Conservation (phyloP, 2,329 filamentous ascomycete species). For the Xylaria hypoxylon region DNA sequence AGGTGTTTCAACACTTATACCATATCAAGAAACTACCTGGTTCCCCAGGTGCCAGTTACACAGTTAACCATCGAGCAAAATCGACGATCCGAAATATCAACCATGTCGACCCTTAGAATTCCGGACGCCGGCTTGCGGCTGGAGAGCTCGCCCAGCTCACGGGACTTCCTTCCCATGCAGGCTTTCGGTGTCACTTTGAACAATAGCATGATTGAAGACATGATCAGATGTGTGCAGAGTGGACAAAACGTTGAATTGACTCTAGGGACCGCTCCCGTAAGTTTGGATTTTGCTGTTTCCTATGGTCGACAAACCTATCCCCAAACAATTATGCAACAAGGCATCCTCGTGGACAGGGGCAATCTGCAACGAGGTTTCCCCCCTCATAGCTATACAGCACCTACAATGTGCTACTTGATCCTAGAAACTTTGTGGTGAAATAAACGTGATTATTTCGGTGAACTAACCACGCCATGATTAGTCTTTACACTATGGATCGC, state of each 20-base stretch:
- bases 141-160: constrained; percentile 61
- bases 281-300: constrained; percentile 49
- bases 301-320: constrained; percentile 27
- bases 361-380: background rate
- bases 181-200: constrained; percentile 69
- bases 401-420: background rate
- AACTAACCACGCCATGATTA: constrained; percentile 47
- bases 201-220: constrained; percentile 69
- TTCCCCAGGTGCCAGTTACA: constrained; percentile 8
- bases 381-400: background rate
- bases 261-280: constrained; percentile 70
- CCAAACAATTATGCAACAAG: constrained; percentile 33
- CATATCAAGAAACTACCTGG: constrained; percentile 18
- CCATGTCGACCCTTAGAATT: constrained; percentile 67
- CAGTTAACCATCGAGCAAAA: constrained; percentile 25
- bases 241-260: constrained; percentile 68
- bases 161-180: constrained; percentile 62
- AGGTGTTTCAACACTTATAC: constrained; percentile 43
- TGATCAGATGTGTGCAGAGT: constrained; percentile 70
- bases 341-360: background rate
- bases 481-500: constrained; percentile 67
- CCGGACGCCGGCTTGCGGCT: constrained; percentile 69
- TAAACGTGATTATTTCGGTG: constrained; percentile 6
- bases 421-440: background rate
- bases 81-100: constrained; percentile 41